These are phyloP conservation scores for Exophiala viscosa DNA, from an alignment of 2,329 filamentous ascomycete species.

Conservation along the genomic window DNA sequence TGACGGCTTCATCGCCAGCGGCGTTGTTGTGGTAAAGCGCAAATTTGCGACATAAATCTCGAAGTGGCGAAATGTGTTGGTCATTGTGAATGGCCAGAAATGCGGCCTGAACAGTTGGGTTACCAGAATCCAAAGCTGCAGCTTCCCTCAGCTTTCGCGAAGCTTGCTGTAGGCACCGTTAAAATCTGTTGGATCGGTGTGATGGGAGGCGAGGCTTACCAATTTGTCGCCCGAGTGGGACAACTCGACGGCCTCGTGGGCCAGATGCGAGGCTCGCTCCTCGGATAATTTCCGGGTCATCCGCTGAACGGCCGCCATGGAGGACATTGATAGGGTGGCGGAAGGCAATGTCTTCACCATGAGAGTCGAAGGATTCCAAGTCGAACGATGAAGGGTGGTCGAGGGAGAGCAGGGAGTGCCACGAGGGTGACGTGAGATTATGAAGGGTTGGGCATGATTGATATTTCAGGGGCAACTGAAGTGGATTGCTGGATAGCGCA, in stretches of 20 bases:
- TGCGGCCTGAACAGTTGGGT: slow-evolving; percentile 43
- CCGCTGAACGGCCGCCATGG: slow-evolving; percentile 21
- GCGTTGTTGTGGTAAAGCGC: slow-evolving; percentile 39
- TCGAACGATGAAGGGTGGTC: neutral
- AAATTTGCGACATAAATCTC: slow-evolving; percentile 45
- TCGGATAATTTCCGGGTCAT: slow-evolving; percentile 34
- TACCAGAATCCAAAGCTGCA: slow-evolving; percentile 44
- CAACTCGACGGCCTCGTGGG: slow-evolving; percentile 46
- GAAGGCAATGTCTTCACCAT: neutral
- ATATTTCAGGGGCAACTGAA: slow-evolving; percentile 3
- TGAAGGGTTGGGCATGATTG: slow-evolving; percentile 15
- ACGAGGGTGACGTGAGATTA: slow-evolving; percentile 20
- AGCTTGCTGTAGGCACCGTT: slow-evolving; percentile 37
- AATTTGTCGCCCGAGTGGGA: slow-evolving; percentile 45
- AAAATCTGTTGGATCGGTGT: neutral
- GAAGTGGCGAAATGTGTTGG: slow-evolving; percentile 33
- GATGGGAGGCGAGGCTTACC: slow-evolving; percentile 32
- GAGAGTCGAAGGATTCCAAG: neutral
- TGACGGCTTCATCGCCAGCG: slow-evolving; percentile 43
- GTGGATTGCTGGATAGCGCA: slow-evolving; percentile 3
- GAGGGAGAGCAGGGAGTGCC: slow-evolving; percentile 4
- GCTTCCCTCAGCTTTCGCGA: slow-evolving; percentile 48
- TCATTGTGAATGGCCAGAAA: slow-evolving; percentile 43
- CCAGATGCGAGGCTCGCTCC: slow-evolving; percentile 45
- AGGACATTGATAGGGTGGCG: slow-evolving; percentile 17